Evolutionary conservation across 129 eudicot genomes (phyloP).

Genomic region (Tanacetum coccineum): DNA sequence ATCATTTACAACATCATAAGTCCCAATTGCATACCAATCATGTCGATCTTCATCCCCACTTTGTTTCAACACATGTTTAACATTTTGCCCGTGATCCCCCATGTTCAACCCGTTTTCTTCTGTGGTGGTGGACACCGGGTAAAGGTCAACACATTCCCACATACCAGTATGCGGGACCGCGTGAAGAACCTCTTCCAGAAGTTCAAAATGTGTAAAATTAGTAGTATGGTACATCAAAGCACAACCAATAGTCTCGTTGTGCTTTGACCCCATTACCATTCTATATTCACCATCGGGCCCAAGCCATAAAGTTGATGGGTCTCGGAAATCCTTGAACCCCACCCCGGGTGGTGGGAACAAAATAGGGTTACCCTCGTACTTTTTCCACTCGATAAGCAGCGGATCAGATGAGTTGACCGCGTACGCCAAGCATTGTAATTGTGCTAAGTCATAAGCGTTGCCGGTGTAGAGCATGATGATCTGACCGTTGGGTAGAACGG

Average conservation of each 20-base stretch:
- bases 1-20: constrained; percentile 43
- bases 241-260: constrained; percentile 58
- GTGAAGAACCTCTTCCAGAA: constrained; percentile 52
- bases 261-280: constrained; percentile 70
- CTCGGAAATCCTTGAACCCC: constrained; percentile 63
- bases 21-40: constrained; percentile 84
- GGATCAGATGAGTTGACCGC: constrained; percentile 88
- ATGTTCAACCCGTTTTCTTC: constrained; percentile 54
- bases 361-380: constrained; percentile 68
- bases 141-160: constrained; percentile 99
- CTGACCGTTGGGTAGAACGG: constrained; percentile 69
- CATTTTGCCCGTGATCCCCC: constrained; percentile 53
- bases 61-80: constrained; percentile 73
- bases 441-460: constrained; percentile 52
- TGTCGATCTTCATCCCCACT: constrained; percentile 69
- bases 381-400: constrained; percentile 75
- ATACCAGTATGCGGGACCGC: constrained; percentile 81
- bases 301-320: constrained; percentile 85
- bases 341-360: constrained; percentile 83
- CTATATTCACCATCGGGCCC: constrained; percentile 69
- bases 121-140: constrained; percentile 62
- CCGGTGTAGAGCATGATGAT: constrained; percentile 88
- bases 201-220: constrained; percentile 55
- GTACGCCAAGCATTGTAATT: constrained; percentile 75
- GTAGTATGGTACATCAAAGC: constrained; percentile 64